phyloP scores from a whole-genome alignment of 805 yeast genomes.

The Deakozyma indianensis region DNA sequence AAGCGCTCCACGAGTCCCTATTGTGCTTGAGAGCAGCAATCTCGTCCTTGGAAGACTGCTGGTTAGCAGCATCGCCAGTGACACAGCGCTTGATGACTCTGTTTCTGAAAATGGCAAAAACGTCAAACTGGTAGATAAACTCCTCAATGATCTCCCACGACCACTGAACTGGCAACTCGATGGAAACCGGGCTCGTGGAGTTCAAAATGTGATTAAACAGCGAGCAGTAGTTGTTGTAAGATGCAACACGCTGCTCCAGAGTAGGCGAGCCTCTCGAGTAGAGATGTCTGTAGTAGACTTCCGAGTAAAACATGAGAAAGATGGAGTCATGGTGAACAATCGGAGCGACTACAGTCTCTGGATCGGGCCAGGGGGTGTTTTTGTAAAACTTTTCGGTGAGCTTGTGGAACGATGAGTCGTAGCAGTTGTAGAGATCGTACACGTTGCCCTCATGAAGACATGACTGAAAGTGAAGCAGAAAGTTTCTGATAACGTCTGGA shows the following conservation, averaged over 20 bases:
- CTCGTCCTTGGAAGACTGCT: conserved; percentile 21
- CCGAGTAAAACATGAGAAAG: conserved; percentile 32
- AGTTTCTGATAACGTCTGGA: conserved; percentile 31
- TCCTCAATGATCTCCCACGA: conserved; percentile 39
- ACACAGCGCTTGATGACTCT: conserved; percentile 18
- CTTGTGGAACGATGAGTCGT: conserved; percentile 31
- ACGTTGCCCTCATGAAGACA: conserved; percentile 28
- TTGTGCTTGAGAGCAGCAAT: conserved; percentile 25
- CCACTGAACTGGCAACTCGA: conserved; percentile 36
- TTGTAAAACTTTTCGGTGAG: conserved; percentile 32
- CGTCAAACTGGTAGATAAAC: conserved; percentile 36
- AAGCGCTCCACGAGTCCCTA: conserved; percentile 31
- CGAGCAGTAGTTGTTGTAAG: conserved; percentile 35
- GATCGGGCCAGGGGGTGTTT: conserved; percentile 32
- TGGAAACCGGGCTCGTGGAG: conserved; percentile 29
- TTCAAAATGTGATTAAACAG: conserved; percentile 32
- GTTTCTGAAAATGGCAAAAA: conserved; percentile 28
- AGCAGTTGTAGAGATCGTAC: conserved; percentile 29
- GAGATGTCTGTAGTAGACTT: conserved; percentile 35
- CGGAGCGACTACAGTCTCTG: conserved; percentile 27
- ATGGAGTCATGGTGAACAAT: conserved; percentile 31
- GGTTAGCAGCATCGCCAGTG: conserved; percentile 2
- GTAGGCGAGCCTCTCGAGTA: conserved; percentile 31
- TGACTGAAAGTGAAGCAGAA: conserved; percentile 30
- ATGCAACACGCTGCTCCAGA: conserved; percentile 30